phyloP scores from a whole-genome alignment of 2,329 filamentous ascomycete genomes.

The Domatiomyces globalis region DNA sequence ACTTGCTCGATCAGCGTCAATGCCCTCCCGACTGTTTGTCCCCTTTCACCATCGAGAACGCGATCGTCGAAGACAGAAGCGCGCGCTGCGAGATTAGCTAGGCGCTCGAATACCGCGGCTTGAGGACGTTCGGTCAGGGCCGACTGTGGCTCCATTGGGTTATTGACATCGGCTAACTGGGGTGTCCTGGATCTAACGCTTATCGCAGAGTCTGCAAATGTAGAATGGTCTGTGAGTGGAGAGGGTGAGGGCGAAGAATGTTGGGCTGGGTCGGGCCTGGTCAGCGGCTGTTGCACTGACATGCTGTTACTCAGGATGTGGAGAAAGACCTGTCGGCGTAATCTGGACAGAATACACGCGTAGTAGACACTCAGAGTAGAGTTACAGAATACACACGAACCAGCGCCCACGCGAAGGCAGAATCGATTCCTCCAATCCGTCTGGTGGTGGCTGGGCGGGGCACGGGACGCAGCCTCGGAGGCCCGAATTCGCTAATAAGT shows the following conservation, averaged over 20 bases:
- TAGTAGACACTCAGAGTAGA: background rate
- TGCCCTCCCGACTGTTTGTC: slow-evolving; percentile 6
- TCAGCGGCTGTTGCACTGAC: background rate
- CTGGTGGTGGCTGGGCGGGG: background rate
- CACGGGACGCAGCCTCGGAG: no score
- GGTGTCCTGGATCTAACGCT: slow-evolving; percentile 16
- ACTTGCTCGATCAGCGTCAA: slow-evolving; percentile 7
- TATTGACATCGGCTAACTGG: slow-evolving; percentile 5
- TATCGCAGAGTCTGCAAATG: slow-evolving; percentile 20
- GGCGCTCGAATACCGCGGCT: slow-evolving; percentile 7
- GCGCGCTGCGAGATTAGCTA: slow-evolving; percentile 11
- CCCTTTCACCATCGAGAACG: slow-evolving; percentile 4
- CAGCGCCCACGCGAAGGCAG: background rate
- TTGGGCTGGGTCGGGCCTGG: background rate
- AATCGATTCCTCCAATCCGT: background rate
- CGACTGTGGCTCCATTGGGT: background rate
- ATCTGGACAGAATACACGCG: background rate
- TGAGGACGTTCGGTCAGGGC: slow-evolving; percentile 1
- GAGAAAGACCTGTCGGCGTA: background rate
- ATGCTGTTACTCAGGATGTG: background rate
- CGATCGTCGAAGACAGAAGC: slow-evolving; percentile 13
- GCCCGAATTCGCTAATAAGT: background rate
- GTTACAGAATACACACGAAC: background rate
- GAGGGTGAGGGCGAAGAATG: background rate
- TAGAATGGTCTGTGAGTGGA: slow-evolving; percentile 9